phyloP scores from a whole-genome alignment of 2,329 filamentous ascomycete species.

The Aspergillus fumigatiaffinis region DNA sequence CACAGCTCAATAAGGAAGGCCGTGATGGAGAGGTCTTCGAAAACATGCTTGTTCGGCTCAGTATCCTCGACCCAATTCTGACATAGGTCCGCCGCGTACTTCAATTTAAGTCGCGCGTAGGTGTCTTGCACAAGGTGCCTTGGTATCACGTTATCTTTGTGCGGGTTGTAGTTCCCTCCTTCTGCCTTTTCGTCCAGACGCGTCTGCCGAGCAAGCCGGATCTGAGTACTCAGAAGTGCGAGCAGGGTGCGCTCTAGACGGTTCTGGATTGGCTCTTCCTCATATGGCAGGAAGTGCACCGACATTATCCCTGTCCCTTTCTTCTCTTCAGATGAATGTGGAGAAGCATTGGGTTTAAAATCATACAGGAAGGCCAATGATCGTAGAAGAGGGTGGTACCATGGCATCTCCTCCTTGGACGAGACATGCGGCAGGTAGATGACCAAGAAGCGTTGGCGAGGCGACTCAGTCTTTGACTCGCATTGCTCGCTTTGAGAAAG shows the following conservation, averaged over 20 bases:
- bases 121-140: slow-evolving; percentile 76
- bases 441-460: slow-evolving; percentile 48
- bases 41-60: slow-evolving; percentile 86
- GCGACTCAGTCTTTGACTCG: slow-evolving; percentile 12
- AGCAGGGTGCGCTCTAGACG: slow-evolving; percentile 39
- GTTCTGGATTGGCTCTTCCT: slow-evolving; percentile 32
- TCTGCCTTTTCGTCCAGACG: slow-evolving; percentile 14
- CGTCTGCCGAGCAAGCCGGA: slow-evolving; percentile 30
- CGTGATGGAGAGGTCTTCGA: slow-evolving; percentile 87
- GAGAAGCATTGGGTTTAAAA: slow-evolving; percentile 10
- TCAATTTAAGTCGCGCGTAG: slow-evolving; percentile 73
- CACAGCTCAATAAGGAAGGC: slow-evolving; percentile 92
- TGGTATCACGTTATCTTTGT: slow-evolving; percentile 77
- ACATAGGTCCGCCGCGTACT: slow-evolving; percentile 69
- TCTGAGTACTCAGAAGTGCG: slow-evolving; percentile 34
- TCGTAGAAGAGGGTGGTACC: slow-evolving; percentile 78
- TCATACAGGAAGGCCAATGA: slow-evolving; percentile 73
- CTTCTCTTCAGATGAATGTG: slow-evolving; percentile 25
- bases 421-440: slow-evolving; percentile 73
- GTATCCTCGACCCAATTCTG: slow-evolving; percentile 80
- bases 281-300: slow-evolving; percentile 51
- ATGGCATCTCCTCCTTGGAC: slow-evolving; percentile 64
- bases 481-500: slow-evolving; percentile 10
- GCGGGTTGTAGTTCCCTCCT: slow-evolving; percentile 69
- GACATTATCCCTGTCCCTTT: slow-evolving; percentile 40